phyloP scores from a whole-genome alignment of 2,329 filamentous ascomycete genomes.

The Berkeleyomyces rouxiae region DNA sequence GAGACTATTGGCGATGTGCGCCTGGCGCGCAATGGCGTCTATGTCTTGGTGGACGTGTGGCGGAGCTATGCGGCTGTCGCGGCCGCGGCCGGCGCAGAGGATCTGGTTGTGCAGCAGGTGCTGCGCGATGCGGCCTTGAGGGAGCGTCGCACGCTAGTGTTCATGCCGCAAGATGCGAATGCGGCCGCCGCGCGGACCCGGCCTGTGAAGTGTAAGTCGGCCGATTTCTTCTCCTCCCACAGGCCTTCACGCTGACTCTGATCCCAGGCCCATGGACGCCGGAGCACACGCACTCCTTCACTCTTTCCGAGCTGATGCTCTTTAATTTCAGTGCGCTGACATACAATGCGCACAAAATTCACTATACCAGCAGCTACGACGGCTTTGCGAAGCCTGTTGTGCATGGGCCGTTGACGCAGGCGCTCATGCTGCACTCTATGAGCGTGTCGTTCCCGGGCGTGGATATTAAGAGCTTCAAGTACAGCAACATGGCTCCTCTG shows the following conservation, averaged over 20 bases:
- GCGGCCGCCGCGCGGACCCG: constrained; percentile 12
- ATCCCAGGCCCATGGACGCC: constrained; percentile 2
- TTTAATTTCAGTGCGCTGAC: constrained; percentile 85
- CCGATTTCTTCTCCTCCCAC: neutral
- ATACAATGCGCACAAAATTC: constrained; percentile 84
- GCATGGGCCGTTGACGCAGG: constrained; percentile 70
- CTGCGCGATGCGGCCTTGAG: constrained; percentile 21
- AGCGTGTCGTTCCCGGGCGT: constrained; percentile 15
- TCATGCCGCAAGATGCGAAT: constrained; percentile 26
- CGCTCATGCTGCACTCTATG: constrained; percentile 46
- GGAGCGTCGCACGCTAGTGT: constrained; percentile 36
- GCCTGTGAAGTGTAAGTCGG: constrained; percentile 19
- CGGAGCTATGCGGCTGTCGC: constrained; percentile 26
- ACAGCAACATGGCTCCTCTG: constrained; percentile 67
- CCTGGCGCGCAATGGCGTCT: constrained; percentile 20
- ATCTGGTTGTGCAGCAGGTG: constrained; percentile 10
- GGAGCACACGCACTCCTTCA: constrained; percentile 30
- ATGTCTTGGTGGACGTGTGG: constrained; percentile 35
- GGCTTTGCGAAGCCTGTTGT: constrained; percentile 62
- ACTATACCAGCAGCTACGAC: constrained; percentile 60
- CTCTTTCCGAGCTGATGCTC: constrained; percentile 53
- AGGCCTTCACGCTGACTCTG: neutral
- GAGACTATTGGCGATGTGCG: constrained; percentile 29
- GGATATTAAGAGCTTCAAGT: constrained; percentile 44
- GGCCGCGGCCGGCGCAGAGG: constrained; percentile 7